Evolutionary conservation across 192 early-diverging fungal genomes (phyloP).

Genomic region (Coemansia sp.): DNA sequence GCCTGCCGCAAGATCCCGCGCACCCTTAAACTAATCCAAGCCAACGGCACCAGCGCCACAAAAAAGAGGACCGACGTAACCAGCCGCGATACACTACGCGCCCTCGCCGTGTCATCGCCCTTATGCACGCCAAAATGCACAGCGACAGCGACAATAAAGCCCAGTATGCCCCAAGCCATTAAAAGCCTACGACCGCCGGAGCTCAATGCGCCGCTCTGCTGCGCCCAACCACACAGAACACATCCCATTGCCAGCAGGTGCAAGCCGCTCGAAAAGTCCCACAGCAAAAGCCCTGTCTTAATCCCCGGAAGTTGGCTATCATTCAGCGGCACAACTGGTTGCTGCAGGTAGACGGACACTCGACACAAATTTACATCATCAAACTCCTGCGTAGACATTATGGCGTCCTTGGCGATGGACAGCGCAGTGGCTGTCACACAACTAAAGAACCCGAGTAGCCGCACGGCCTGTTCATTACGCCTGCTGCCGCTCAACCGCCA

Average conservation of each 20-base stretch:
- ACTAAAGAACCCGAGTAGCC: constrained; percentile 33
- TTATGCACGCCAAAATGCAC: constrained; percentile 31
- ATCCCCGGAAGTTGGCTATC: constrained; percentile 23
- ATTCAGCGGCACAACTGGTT: constrained; percentile 31
- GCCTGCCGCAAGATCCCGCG: constrained; percentile 16
- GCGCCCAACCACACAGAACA: constrained; percentile 26
- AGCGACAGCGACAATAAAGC: constrained; percentile 10
- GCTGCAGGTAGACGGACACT: constrained; percentile 27
- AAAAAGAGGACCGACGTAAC: constrained; percentile 17
- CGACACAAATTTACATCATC: constrained; percentile 43
- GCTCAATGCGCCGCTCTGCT: constrained; percentile 24
- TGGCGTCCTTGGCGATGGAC: constrained; percentile 40
- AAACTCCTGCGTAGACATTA: constrained; percentile 47
- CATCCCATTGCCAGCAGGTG: constrained; percentile 38
- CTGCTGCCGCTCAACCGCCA: constrained; percentile 19
- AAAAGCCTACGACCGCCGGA: constrained; percentile 7
- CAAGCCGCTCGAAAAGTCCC: constrained; percentile 36
- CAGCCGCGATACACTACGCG: constrained; percentile 39
- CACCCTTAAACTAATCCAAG: constrained; percentile 18
- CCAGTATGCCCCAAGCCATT: constrained; percentile 23
- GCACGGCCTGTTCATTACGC: constrained; percentile 19
- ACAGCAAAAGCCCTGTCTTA: constrained; percentile 35
- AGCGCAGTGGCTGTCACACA: constrained; percentile 26
- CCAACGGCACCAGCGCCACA: constrained; percentile 14
- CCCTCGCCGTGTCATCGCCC: constrained; percentile 15